These are phyloP conservation scores for Grigorovia jiainica DNA, from an alignment of 805 yeast species.

Conservation along the genomic window DNA sequence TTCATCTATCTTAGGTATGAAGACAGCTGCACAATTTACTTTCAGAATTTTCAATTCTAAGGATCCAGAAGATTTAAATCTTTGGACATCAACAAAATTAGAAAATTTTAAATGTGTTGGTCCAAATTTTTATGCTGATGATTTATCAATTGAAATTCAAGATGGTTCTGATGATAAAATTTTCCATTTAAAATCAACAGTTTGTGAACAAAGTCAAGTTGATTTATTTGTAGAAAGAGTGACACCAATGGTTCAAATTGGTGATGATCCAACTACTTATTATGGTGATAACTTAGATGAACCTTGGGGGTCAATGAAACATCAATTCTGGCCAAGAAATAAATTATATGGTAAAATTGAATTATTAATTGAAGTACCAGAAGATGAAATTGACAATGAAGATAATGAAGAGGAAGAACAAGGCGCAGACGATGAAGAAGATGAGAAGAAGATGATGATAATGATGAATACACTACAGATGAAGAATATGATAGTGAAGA, in stretches of 20 bases:
- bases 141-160: constrained; percentile 51
- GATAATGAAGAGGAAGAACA: constrained; percentile 5
- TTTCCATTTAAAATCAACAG: constrained; percentile 53
- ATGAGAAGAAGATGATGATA: constrained; percentile 9
- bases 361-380: constrained; percentile 26
- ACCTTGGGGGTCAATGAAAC: constrained; percentile 98
- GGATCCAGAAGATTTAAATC: constrained; percentile 18
- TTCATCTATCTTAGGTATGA: constrained; percentile 81
- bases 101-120: constrained; percentile 70
- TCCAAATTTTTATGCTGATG: constrained; percentile 69
- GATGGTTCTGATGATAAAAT: constrained; percentile 36
- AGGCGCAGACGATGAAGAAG: constrained; percentile 7
- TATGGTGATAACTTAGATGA: constrained; percentile 76
- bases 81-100: constrained; percentile 90
- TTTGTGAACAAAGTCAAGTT: constrained; percentile 58
- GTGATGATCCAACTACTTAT: constrained; percentile 73
- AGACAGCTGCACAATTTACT: constrained; percentile 88
- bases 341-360: constrained; percentile 54
- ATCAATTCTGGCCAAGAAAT: constrained; percentile 93
- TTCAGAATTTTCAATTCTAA: constrained; percentile 54
- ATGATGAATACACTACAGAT: constrained; percentile 3
- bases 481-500: constrained; percentile 7
- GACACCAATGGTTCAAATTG: constrained; percentile 81
- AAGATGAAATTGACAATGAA: constrained; percentile 8
- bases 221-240: constrained; percentile 54